Base-by-base conservation (phyloP, 2,329 filamentous ascomycete genomes). In the Fusarium guadeloupense region DNA sequence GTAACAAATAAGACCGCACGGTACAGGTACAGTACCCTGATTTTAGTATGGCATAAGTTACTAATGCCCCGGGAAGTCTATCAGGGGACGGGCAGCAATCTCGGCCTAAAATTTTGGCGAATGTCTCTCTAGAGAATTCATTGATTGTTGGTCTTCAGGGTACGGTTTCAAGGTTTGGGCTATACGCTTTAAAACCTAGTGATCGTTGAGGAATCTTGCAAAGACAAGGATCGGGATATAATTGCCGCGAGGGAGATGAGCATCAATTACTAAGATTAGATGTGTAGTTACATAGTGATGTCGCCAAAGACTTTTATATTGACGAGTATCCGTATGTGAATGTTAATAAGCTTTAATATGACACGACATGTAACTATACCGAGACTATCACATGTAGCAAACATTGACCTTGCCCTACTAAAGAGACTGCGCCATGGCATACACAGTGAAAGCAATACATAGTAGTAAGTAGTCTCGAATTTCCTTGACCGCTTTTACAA, bases 101-200 rank as follows among this genome's bases (percentile, higher is more conserved):
- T 37, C 34, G n/a, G 19, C 34, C 39, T 35, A 41, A 33, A 12
- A 23, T 6, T 51, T 23, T 25, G 20, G 46, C 34, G 30, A 23
- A 59, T 59, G 55, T 53, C 46, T 46, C 34, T 28, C 34, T 21
- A 6, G n/a, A 17, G 53, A 31, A 41, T 33, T 16, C 25, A 59
- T 59, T 59, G 55, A 54, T 23, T 41, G 38, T 59, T 42, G 16
- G 19, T 21, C n/a, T 21, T 28, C 17, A 33, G 35, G 31, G 54
- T 34, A 47, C 46, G 55, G 40, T 39, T 46, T 44, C 35, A 59
- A 54, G 47, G 55, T 54, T 59, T 28, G 25, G 35, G 16, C 54
- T 41, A 38, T 38, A 34, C 38, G n/a, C 31, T 43, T 30, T 34
- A 30, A 33, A 38, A 17, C n/a, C 42, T 49, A 17, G n/a, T 5